Evolutionary conservation across 202 grass and related monocot species (phyloP), one percentile per base, ranked within the genome.

Genomic region (Bolboschoenoplectus hybrid): DNA sequence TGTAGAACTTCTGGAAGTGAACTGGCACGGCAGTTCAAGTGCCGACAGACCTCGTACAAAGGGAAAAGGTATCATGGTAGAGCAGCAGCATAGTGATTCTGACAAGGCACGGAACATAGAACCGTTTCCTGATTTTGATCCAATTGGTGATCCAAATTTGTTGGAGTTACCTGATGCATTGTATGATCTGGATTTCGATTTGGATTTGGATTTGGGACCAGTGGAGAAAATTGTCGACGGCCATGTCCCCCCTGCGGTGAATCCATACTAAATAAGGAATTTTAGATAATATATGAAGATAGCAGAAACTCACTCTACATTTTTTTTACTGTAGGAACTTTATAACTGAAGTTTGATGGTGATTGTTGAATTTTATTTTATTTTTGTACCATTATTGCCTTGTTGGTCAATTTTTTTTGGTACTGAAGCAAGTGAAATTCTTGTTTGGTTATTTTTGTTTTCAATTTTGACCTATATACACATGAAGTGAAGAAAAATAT

Each of bases 141-240:
- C 32, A 39, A 40, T 35, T 53, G 45, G 50, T 71, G 81, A 71
- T 56, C 49, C 35, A 55, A 84, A 51, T 84, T 63, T 69, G 8
- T 13, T 84, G 5, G 82, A 84, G 10, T 84, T 84, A 39, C 64
- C 67, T 69, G 82, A 84, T 67, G 64, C 82, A 41, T 51, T 41
- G 53, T 84, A 69, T 51, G 82, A 84, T 57, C 49, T 84, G 65
- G 82, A 72, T 84, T 55, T 84, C 3, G 47, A 84, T 67, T 84
- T 84, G 1, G 65, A 70, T 84, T 12, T 56, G 47, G 82, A 60
- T 71, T 44, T 84, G 50, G 82, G 7, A 56, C 65, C 50, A 7
- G 35, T 71, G 65, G 45, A 41, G 35, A 17, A 13, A 11, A 84
- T n/a, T 11, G 51, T 41, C 6, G 36, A 58, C 6, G 14, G 17